phyloP scores from a whole-genome alignment of 108 stramenopile genomes.

The Cyclostephanos invisitatus region DNA sequence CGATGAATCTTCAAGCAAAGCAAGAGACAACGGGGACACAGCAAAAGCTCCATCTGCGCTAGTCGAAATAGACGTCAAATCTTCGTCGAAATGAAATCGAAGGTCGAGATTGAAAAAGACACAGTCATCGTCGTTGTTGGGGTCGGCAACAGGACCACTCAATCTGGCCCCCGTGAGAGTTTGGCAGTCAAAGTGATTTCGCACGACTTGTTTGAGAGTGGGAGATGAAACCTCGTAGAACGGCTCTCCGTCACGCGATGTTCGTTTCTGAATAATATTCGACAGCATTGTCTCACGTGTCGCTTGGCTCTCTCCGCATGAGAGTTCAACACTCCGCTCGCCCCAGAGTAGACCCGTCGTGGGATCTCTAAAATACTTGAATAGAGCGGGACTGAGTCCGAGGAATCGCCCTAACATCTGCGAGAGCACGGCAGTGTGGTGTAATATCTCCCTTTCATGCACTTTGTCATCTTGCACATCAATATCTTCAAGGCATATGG shows the following conservation, averaged over 20 bases:
- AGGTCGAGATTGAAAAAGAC: conserved; percentile 66
- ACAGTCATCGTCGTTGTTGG: conserved; percentile 33
- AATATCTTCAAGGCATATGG: conserved; percentile 35
- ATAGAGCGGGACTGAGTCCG: conserved; percentile 39
- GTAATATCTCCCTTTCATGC: conserved; percentile 26
- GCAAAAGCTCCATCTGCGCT: conserved; percentile 33
- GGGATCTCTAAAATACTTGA: conserved; percentile 44
- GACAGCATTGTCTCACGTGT: conserved; percentile 17
- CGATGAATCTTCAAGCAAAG: conserved; percentile 76
- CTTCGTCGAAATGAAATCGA: conserved; percentile 77
- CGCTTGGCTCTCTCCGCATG: conserved; percentile 25
- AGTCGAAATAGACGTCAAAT: conserved; percentile 48
- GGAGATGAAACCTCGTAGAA: conserved; percentile 71
- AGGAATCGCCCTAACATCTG: conserved; percentile 38
- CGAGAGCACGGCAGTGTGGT: conserved; percentile 28
- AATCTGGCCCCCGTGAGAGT: conserved; percentile 69
- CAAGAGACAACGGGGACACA: conserved; percentile 69
- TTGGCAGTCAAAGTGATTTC: conserved; percentile 85
- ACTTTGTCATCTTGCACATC: conserved; percentile 21
- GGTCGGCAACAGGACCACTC: conserved; percentile 26
- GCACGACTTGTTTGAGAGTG: conserved; percentile 64
- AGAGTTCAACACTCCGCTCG: conserved; percentile 22
- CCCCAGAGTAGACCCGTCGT: conserved; percentile 35
- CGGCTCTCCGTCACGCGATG: conserved; percentile 7
- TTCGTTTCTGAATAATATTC: conserved; percentile 35